Base-by-base conservation (phyloP, 2,329 filamentous ascomycete species). In the Colletotrichum tropicale region DNA sequence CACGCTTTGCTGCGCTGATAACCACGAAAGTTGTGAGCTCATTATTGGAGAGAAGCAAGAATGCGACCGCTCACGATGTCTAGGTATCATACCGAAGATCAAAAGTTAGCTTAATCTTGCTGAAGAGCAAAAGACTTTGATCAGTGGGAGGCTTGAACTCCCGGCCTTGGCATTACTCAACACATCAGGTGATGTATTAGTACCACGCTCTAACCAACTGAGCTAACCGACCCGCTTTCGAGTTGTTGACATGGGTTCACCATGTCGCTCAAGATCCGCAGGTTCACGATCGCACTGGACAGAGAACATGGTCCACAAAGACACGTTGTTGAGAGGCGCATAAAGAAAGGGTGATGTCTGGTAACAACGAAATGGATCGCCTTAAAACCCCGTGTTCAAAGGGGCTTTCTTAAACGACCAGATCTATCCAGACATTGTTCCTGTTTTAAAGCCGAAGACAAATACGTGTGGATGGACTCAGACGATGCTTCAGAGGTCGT, bases 201-300 rank as follows among this genome's bases (percentile, higher is more conserved):
- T 75, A 75, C 72, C 72, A 75, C 72, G 72, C 72, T 75, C 72
- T 72, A 72, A 75, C 72, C 72, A 75, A 75, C 72, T 75, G 72
- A 75, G 73, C 69, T 75, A 75, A 75, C 73, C 73, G 73, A 75
- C 73, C 73, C 55, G 32, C 58, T 67, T 64, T 15, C 1, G n/a
- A 26, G 13, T 18, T 62, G 38, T 1, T 0, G 0, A 1, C 0
- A 0, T 0, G 0, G 1, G 3, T 18, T 9, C 10, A 16, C 2
- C 38, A 30, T 18, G 4, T 13, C 1, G 6, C 5, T 15, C 1
- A 71, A 55, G 28, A 30, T 16, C 10, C 26, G 8, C 10, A 43
- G 30, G 10, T 52, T 24, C 43, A 13, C 43, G n/a, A 52, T 52
- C n/a, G 10, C n/a, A 5, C 43, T 52, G 43, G 43, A 24, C n/a